Evolutionary conservation across 441 rosid species (phyloP).

Genomic region (Euphorbia celastroides): DNA sequence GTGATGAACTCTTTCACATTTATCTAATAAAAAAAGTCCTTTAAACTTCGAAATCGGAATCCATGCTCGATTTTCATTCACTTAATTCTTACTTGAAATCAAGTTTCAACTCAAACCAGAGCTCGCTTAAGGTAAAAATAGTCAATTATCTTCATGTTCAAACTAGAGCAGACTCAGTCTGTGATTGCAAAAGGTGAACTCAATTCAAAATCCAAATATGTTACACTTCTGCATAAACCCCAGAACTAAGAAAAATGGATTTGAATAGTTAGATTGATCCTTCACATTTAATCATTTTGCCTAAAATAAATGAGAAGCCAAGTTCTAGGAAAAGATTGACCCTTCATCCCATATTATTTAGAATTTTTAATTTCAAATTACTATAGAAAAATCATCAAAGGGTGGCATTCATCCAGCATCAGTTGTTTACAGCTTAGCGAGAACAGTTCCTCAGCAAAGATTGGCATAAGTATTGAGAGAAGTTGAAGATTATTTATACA

Average conservation of each 20-base stretch:
- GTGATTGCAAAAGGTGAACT: background rate
- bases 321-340: background rate
- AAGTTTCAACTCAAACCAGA: background rate
- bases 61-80: constrained; percentile 2
- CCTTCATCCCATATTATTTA: background rate
- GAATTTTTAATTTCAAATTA: background rate
- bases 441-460: constrained; percentile 2
- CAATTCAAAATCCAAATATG: background rate
- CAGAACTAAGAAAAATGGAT: background rate
- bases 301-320: background rate
- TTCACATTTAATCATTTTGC: too few relatives aligned
- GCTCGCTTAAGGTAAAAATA: background rate
- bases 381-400: background rate
- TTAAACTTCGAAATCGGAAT: background rate
- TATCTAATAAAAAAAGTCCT: constrained; percentile 4
- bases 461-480: background rate
- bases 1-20: background rate
- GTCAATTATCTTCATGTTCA: background rate
- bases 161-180: background rate
- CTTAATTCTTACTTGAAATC: background rate
- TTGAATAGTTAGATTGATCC: too few relatives aligned
- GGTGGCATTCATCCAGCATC: background rate
- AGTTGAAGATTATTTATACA: constrained; percentile 5
- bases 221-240: background rate
- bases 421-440: constrained; percentile 4